phyloP scores from a whole-genome alignment of 108 stramenopile species.

The Hondaea fermentalgiana region DNA sequence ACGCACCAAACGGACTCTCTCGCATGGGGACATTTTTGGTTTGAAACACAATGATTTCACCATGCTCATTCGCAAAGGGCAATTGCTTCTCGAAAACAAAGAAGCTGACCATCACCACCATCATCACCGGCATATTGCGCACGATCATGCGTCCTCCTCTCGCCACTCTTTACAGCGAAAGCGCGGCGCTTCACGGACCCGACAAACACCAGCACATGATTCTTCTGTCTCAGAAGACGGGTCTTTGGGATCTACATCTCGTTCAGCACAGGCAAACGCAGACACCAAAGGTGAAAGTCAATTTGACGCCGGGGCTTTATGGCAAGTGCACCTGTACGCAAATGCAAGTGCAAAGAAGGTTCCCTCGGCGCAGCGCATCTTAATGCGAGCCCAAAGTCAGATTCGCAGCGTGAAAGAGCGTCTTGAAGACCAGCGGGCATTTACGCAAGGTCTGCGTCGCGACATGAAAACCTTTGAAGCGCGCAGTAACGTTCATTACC shows the following conservation, averaged over 20 bases:
- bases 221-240: too few relatives aligned
- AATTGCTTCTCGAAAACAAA: neutral
- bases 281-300: neutral
- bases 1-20: neutral
- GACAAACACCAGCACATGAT: too few relatives aligned
- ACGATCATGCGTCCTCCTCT: too few relatives aligned
- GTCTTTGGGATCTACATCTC: too few relatives aligned
- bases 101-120: neutral
- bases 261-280: neutral
- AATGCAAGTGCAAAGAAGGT: neutral
- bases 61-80: neutral
- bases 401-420: neutral
- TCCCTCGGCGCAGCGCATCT: neutral
- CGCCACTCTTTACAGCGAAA: too few relatives aligned
- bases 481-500: neutral
- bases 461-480: neutral
- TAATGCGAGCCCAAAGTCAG: neutral
- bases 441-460: neutral
- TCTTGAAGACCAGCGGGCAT: neutral
- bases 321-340: neutral
- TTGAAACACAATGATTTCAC: neutral
- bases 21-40: neutral
- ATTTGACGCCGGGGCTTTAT: neutral
- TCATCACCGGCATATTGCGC: neutral
- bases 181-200: too few relatives aligned